Percentiles rank a stretch among this genome's conserved stretches.
Evolutionary conservation across 352 stramenopile species (phyloP).

Genomic region (Aphanomyces stellatus): DNA sequence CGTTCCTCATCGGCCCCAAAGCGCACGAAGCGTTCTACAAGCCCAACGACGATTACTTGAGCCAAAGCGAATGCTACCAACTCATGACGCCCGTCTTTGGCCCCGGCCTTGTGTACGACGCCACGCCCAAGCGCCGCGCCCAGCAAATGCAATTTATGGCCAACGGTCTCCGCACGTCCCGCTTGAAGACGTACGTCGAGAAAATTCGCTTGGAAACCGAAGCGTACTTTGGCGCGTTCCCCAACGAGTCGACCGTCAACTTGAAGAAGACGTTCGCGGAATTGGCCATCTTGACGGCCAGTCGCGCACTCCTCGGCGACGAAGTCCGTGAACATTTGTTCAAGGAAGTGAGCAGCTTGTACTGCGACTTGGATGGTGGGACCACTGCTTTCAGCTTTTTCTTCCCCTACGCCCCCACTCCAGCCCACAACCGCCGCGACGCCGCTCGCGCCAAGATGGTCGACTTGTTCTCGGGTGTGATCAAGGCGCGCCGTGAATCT

Average conservation of each 20-base stretch:
- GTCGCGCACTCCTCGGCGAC: slow-evolving; percentile 84
- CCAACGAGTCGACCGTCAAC: slow-evolving; percentile 61
- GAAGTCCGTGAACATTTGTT: slow-evolving; percentile 87
- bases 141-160: slow-evolving; percentile 90
- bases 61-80: slow-evolving; percentile 84
- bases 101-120: slow-evolving; percentile 73
- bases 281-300: slow-evolving; percentile 89
- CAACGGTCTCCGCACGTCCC: slow-evolving; percentile 55
- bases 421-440: slow-evolving; percentile 58
- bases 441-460: slow-evolving; percentile 79
- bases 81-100: slow-evolving; percentile 94
- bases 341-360: slow-evolving; percentile 81
- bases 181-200: slow-evolving; percentile 83
- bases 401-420: slow-evolving; percentile 83
- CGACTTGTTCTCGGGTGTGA: slow-evolving; percentile 82
- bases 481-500: slow-evolving; percentile 49
- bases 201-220: slow-evolving; percentile 87
- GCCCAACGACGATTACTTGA: slow-evolving; percentile 78
- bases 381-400: slow-evolving; percentile 89
- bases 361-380: slow-evolving; percentile 88
- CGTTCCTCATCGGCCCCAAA: slow-evolving; percentile 88
- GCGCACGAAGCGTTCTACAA: slow-evolving; percentile 88
- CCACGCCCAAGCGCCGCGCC: slow-evolving; percentile 71
- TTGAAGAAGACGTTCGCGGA: slow-evolving; percentile 75
- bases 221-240: slow-evolving; percentile 52